Base-by-base conservation (phyloP, 2,329 filamentous ascomycete species). In the Aspergillus piperis region DNA sequence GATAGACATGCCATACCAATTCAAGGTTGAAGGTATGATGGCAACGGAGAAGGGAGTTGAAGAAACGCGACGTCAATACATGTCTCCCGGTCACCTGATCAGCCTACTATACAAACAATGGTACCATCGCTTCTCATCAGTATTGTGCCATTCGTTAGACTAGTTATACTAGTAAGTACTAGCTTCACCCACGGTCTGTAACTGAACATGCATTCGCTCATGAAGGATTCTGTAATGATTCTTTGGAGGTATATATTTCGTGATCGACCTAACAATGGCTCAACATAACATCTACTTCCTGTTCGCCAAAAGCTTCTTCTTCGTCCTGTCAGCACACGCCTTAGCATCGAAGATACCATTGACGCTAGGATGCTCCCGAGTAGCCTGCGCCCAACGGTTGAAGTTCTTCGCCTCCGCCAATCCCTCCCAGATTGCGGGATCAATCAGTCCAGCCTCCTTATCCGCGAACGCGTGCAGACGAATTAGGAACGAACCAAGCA, bases 301-400 rank as follows among this genome's bases (percentile, higher is more conserved):
- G 15, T 10, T 23, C 21, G 39, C 19, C 3, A 11, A n/a, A n/a
- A 82, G 62, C 66, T 77, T 83, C 49, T 70, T 71, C 70, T 79
- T 81, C 6, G 75, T 80, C 32, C 60, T 68, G 62, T 75, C 73
- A 2, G 80, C 75, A 48, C 83, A 73, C 0, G 38, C 63, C 62
- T 82, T 74, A 74, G 86, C 86, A 57, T 90, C 73, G 68, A 81
- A 91, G 61, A 88, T 86, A 51, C 77, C 81, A 0, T 80, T 86
- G 15, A 94, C 89, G 66, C 87, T 92, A 15, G 87, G 84, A 59
- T 90, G 83, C 60, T 80, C 78, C 5, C 82, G 74, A 2, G 89
- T 83, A 1, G 81, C 83, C 60, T 85, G 77, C 0, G 84, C 85
- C 90, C 90, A 93, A 64, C 83, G 85, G 70, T 82, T 82, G 71